Evolutionary conservation across 345 rosid genomes (phyloP).

Genomic region (Linum trigynum): DNA sequence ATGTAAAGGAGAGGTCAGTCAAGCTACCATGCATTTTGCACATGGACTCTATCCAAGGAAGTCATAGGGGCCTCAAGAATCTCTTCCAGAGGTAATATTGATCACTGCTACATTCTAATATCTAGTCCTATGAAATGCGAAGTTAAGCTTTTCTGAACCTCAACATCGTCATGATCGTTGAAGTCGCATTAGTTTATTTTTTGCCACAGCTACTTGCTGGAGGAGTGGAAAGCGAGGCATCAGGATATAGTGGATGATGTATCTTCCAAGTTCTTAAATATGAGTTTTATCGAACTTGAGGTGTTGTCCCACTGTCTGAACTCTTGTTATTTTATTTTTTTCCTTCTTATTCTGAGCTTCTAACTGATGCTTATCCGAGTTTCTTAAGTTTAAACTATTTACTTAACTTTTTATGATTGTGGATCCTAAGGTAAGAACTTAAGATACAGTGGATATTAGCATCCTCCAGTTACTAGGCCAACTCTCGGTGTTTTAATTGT

Average conservation of each 20-base stretch:
- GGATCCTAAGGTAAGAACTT: no score
- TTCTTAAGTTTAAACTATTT: no score
- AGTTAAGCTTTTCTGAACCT: background rate
- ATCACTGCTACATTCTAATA: background rate
- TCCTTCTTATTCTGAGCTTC: background rate
- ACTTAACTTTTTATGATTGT: no score
- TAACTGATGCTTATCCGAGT: no score
- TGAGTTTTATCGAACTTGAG: background rate
- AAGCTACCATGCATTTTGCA: slow-evolving; percentile 4
- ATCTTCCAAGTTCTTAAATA: background rate
- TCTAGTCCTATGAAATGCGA: background rate
- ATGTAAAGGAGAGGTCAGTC: background rate
- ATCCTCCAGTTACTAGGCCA: no score
- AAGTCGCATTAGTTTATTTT: background rate
- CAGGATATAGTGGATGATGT: background rate
- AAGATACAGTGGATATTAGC: no score
- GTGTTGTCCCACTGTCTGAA: background rate
- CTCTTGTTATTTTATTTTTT: background rate
- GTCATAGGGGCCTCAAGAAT: slow-evolving; percentile 5
- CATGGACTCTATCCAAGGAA: slow-evolving; percentile 6
- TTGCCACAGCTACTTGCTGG: background rate
- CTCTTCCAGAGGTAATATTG: background rate
- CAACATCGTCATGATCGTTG: background rate
- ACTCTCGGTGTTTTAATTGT: background rate
- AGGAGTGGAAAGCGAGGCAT: slow-evolving; percentile 3